A percentile compares a stretch with the other conserved stretches of the same genome.
Conservation (phyloP, 2,329 filamentous ascomycete genomes). For the Neodidymelliopsis sp. region DNA sequence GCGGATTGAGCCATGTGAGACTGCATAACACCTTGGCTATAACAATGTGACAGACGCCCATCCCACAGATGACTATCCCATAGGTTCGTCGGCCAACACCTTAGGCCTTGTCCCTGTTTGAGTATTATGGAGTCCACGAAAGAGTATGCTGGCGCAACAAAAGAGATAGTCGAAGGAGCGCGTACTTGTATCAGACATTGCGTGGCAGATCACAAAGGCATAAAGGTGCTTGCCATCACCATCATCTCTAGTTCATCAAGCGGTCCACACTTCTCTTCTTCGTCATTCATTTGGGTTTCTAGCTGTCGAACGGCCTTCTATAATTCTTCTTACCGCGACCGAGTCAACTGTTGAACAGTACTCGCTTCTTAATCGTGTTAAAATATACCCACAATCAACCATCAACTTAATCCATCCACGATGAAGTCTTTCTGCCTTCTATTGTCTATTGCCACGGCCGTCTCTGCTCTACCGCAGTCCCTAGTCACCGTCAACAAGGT, state of each 20-base stretch:
- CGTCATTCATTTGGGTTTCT: conserved; percentile 30
- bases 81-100: conserved; percentile 12
- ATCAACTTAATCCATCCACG: conserved; percentile 6
- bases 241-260: conserved; percentile 9
- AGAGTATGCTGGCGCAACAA: conserved; percentile 11
- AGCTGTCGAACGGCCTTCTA: conserved; percentile 36
- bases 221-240: conserved; percentile 12
- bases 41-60: conserved; percentile 18
- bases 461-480: conserved; percentile 24
- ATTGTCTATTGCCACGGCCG: conserved; percentile 20
- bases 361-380: conserved; percentile 6
- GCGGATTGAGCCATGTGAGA: conserved; percentile 17
- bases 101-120: conserved; percentile 25
- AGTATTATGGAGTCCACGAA: conserved; percentile 18
- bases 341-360: conserved; percentile 38
- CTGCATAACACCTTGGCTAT: conserved; percentile 29
- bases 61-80: conserved; percentile 12
- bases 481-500: conserved; percentile 5
- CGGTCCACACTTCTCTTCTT: conserved; percentile 13
- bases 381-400: conserved; percentile 2
- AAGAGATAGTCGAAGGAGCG: conserved; percentile 10
- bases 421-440: conserved; percentile 29
- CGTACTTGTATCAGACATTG: conserved; percentile 10
- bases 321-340: conserved; percentile 15
- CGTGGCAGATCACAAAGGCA: conserved; percentile 1